Conservation (phyloP, 805 yeast species). For the Candida odintsovae region DNA sequence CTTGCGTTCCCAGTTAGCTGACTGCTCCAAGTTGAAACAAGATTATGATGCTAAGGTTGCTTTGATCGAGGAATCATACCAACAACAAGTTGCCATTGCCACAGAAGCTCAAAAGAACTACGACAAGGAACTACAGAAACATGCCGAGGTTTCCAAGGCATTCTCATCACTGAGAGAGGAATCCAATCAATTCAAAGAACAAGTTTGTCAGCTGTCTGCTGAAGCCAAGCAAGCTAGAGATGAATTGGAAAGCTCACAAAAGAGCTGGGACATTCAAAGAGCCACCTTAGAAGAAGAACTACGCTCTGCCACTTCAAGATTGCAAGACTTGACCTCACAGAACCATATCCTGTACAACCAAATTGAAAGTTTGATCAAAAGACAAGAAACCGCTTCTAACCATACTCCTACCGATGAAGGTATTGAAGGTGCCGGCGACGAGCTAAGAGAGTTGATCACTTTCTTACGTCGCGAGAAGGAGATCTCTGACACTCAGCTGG, state of each 20-base stretch:
- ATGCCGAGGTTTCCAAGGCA: constrained; percentile 43
- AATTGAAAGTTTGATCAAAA: constrained; percentile 39
- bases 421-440: constrained; percentile 20
- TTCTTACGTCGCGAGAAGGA: constrained; percentile 75
- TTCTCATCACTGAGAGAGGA: constrained; percentile 36
- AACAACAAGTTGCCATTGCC: constrained; percentile 41
- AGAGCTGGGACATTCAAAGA: constrained; percentile 42
- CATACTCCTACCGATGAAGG: constrained; percentile 3
- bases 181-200: constrained; percentile 24
- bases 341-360: constrained; percentile 65
- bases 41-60: constrained; percentile 27
- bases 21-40: constrained; percentile 21
- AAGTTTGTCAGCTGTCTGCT: constrained; percentile 20
- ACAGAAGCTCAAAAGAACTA: constrained; percentile 47
- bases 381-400: constrained; percentile 1
- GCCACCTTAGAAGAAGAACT: constrained; percentile 41
- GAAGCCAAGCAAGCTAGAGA: constrained; percentile 27
- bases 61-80: constrained; percentile 31
- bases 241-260: constrained; percentile 31
- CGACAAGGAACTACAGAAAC: constrained; percentile 48
- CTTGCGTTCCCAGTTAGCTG: constrained; percentile 16
- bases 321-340: constrained; percentile 58
- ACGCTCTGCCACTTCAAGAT: constrained; percentile 35
- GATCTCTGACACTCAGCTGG: constrained; percentile 53
- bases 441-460: constrained; percentile 47